Base-by-base conservation (phyloP, 75 land plant genomes). In the Larix kaempferi region DNA sequence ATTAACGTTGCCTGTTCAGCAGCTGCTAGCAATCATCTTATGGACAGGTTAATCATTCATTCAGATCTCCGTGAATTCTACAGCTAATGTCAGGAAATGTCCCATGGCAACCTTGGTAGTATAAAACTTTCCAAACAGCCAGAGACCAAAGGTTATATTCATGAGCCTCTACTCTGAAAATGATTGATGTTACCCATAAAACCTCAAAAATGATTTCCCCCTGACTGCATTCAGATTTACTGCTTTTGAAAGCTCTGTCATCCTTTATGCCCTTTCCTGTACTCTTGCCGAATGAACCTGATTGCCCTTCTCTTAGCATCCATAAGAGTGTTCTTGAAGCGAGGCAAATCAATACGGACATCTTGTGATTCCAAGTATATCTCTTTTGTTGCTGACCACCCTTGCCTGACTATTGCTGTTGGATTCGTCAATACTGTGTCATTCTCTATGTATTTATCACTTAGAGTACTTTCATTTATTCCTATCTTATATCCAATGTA, bases 281-380 rank as follows among this genome's bases (percentile, higher is more conserved):
- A 22, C 44, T 41, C 11, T 69, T 69, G 44, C 73, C 54, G 73
- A 69, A 69, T 39, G 44, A 69, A 41, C n/a, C 49, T 69, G 0
- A 12, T 10, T 41, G 73, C 52, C n/a, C 54, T 41, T 69, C 25
- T 69, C 41, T 69, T 69, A 44, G 73, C 73, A 69, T 69, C 49
- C 52, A n/a, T 41, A 12, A 69, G 73, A 41, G 73, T 69, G 16
- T n/a, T 54, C 27, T 71, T 78, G 63, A 85, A 82, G 56, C 84
- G 83, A 19, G 19, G 26, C 79, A 82, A 35, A 65, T 86, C 79
- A 57, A 86, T 44, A 27, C 65, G 80, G 54, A 87, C 87, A 77
- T 85, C 65, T 75, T 89, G 91, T 10, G 78, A 81, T 39, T 84
- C 82, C 78, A 89, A 67, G 76, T 87, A 89, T 39, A 82, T 66